Conservation (phyloP, 257 asterid genomes). For the Penstemon davidsonii region DNA sequence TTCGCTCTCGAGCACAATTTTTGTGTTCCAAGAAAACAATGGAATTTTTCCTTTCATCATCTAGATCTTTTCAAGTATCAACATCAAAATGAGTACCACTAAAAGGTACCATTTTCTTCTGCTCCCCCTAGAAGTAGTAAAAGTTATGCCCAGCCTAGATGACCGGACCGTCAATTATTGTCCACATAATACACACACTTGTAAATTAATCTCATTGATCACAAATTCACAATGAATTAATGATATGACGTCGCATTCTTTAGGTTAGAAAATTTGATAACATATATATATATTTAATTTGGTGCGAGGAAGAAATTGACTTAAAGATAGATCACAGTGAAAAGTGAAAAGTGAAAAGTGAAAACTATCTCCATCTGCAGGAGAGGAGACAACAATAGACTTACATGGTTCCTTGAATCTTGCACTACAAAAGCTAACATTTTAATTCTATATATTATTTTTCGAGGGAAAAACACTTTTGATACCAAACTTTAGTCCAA, state of each 20-base stretch:
- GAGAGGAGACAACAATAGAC: slow-evolving; percentile 47
- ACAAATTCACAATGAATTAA: slow-evolving; percentile 18
- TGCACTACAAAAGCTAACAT: slow-evolving; percentile 10
- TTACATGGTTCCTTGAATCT: slow-evolving; percentile 44
- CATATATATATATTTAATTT: no score
- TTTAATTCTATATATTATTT: background rate
- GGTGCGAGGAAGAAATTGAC: slow-evolving; percentile 36
- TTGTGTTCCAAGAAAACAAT: slow-evolving; percentile 18
- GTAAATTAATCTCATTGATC: slow-evolving; percentile 14
- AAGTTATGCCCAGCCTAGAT: slow-evolving; percentile 6
- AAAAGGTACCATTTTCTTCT: slow-evolving; percentile 31
- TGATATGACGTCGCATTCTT: no score
- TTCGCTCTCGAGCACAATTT: slow-evolving; percentile 15
- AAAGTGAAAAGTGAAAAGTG: slow-evolving; percentile 53
- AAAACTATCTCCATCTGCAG: slow-evolving; percentile 46
- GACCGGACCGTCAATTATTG: background rate
- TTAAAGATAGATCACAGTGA: slow-evolving; percentile 24
- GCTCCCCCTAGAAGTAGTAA: slow-evolving; percentile 34
- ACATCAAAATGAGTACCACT: slow-evolving; percentile 35
- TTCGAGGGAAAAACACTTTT: no score
- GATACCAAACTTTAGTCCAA: no score
- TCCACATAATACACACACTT: slow-evolving; percentile 7
- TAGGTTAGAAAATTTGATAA: no score
- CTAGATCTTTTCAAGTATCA: slow-evolving; percentile 24
- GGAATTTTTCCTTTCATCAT: background rate